phyloP scores from a whole-genome alignment of 2,329 filamentous ascomycete species.

The Monosporascus sp. region DNA sequence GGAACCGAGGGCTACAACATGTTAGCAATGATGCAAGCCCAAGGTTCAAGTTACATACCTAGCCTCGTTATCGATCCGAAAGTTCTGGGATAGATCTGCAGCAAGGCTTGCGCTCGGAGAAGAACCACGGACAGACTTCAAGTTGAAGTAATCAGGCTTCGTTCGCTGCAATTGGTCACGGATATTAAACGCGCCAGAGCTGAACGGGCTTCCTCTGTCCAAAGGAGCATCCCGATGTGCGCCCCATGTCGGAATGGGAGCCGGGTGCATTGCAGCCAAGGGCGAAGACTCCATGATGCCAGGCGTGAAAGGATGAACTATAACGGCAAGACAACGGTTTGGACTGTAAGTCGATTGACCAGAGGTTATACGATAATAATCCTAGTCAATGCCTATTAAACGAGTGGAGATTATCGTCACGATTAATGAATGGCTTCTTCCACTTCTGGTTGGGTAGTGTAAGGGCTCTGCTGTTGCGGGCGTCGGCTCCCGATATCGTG shows the following conservation, averaged over 20 bases:
- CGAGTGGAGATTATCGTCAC: slow-evolving; percentile 18
- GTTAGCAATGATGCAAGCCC: slow-evolving; percentile 8
- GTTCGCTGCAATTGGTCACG: slow-evolving; percentile 63
- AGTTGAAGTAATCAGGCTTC: slow-evolving; percentile 71
- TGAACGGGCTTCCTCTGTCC: slow-evolving; percentile 47
- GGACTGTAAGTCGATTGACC: slow-evolving; percentile 2
- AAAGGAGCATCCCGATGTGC: slow-evolving; percentile 39
- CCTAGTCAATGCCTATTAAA: slow-evolving; percentile 23
- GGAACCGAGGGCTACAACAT: slow-evolving; percentile 64
- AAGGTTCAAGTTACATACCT: slow-evolving; percentile 55
- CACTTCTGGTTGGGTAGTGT: slow-evolving; percentile 10
- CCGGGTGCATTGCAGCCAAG: slow-evolving; percentile 85
- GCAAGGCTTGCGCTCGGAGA: slow-evolving; percentile 89
- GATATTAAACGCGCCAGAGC: slow-evolving; percentile 67
- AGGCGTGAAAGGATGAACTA: neutral
- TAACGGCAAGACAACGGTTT: neutral
- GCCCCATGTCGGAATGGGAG: slow-evolving; percentile 59
- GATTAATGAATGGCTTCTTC: slow-evolving; percentile 21
- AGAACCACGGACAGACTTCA: slow-evolving; percentile 73
- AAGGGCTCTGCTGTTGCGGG: neutral
- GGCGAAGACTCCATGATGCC: slow-evolving; percentile 86
- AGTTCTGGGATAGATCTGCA: slow-evolving; percentile 93
- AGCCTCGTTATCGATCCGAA: slow-evolving; percentile 76
- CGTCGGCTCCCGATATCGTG: neutral
- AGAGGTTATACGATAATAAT: slow-evolving; percentile 21